Base-by-base conservation (phyloP, 2,329 filamentous ascomycete genomes). In the Biscogniauxia mediterranea region DNA sequence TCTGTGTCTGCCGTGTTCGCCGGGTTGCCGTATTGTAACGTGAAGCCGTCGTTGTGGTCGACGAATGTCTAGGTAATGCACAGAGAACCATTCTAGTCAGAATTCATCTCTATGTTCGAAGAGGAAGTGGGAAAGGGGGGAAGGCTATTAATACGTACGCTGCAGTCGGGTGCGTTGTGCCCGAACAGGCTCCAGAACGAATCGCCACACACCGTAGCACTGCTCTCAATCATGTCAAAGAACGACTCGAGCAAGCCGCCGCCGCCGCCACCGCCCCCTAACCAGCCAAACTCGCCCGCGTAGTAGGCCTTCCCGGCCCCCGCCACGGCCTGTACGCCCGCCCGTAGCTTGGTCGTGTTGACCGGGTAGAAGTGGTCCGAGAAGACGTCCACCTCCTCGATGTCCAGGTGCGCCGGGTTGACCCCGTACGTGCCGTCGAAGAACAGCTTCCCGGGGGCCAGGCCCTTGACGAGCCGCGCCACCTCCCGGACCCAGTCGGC, bases 361-460 rank as follows among this genome's bases (percentile, higher is more conserved):
- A 77, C 66, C 0, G 79, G 79, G 63, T 82, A 82, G 68, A 76
- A 81, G 64, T 82, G 80, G 66, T 83, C 74, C 15, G 77, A 80
- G 68, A 77, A 80, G 25, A 81, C 76, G 63, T 82, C 80, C 3
- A 82, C 71, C 63, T 79, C 77, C 5, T 73, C 60, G 49, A 82
- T 74, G 19, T 28, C 63, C 20, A 82, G 71, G 66, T 82, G 78
- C 7, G 74, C 76, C 56, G 63, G 65, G 69, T 81, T 81, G 59
- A 82, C 70, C n/a, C 80, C 80, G 61, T 79, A 81, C 13, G 78
- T 81, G 55, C 80, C 80, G 63, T 82, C 79, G 23, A 81, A 71
- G 58, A 80, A 70, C 8, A 82, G 73, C 66, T 81, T 82, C 13
- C 71, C 64, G 0, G 79, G 80, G 15, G 76, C 79, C 55, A 80